Conservation (phyloP, 305 asterid species). For the Fraxinus angustifolia region DNA sequence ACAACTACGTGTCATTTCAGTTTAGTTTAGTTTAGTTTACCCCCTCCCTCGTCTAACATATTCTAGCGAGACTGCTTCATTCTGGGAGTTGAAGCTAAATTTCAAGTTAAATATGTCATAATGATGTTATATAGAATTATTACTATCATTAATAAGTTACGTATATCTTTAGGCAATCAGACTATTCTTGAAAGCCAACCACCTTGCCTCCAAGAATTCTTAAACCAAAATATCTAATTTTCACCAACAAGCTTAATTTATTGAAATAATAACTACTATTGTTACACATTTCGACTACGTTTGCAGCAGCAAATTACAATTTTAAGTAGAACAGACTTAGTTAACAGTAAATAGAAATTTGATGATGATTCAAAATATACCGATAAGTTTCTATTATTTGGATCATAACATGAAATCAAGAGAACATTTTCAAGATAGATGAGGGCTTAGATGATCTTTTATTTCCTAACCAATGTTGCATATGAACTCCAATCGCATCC, state of each 20-base stretch:
- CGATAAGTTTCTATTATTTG: background rate
- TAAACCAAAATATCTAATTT: background rate
- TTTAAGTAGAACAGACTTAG: background rate
- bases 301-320: background rate
- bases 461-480: constrained; percentile 79
- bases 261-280: background rate
- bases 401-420: constrained; percentile 7
- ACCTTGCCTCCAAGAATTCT: constrained; percentile 46
- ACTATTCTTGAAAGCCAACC: constrained; percentile 52
- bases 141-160: background rate
- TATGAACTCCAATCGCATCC: constrained; percentile 82
- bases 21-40: background rate
- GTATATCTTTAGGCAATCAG: background rate
- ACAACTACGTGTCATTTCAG: background rate
- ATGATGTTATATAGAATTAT: background rate
- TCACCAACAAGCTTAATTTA: background rate
- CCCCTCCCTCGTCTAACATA: background rate
- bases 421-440: constrained; percentile 39
- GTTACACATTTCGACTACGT: background rate
- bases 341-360: background rate
- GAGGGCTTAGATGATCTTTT: constrained; percentile 39
- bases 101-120: background rate
- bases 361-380: background rate
- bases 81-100: background rate
- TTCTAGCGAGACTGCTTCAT: background rate